phyloP scores from a whole-genome alignment of 2,329 filamentous ascomycete species.

The Aspergillus intermedius region DNA sequence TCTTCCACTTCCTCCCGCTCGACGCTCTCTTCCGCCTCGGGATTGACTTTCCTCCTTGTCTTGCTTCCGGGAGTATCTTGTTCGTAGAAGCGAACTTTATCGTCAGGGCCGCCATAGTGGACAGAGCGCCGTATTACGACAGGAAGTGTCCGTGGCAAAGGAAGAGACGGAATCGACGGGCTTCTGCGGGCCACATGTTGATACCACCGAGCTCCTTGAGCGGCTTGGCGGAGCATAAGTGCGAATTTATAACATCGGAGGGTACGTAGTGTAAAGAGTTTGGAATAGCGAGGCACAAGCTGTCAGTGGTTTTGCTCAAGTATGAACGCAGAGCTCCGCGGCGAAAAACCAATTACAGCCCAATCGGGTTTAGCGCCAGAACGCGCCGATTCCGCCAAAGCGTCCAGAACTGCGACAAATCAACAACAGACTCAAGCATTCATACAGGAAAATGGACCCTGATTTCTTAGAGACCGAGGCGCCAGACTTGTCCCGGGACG shows the following conservation, averaged over 20 bases:
- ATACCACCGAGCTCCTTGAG: conserved; percentile 40
- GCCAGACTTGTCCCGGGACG: conserved; percentile 19
- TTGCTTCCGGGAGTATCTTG: conserved; percentile 33
- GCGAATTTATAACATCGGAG: conserved; percentile 29
- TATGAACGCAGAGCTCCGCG: conserved; percentile 16
- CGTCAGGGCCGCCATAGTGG: conserved; percentile 31
- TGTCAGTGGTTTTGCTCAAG: conserved; percentile 5
- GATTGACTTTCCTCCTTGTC: conserved; percentile 30
- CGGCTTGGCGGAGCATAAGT: conserved; percentile 40
- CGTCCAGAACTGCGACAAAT: conserved; percentile 1
- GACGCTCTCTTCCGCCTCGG: conserved; percentile 32
- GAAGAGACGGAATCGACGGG: conserved; percentile 20
- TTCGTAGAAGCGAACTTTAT: conserved; percentile 40
- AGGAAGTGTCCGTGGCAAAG: conserved; percentile 26
- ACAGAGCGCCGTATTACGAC: conserved; percentile 22
- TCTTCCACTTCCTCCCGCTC: conserved; percentile 32
- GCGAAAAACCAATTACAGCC: conserved; percentile 21
- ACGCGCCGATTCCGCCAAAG: conserved; percentile 10
- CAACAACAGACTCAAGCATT: not conserved
- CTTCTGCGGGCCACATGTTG: conserved; percentile 33
- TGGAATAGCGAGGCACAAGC: conserved; percentile 1
- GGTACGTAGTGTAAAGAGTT: not conserved
- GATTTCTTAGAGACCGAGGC: conserved; percentile 15
- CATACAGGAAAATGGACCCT: conserved; percentile 9
- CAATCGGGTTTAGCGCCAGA: conserved; percentile 26